Evolutionary conservation across 1,284 basidiomycete genomes (phyloP), one percentile per base, ranked within the genome.

Genomic region (Ganoderma meredithae): DNA sequence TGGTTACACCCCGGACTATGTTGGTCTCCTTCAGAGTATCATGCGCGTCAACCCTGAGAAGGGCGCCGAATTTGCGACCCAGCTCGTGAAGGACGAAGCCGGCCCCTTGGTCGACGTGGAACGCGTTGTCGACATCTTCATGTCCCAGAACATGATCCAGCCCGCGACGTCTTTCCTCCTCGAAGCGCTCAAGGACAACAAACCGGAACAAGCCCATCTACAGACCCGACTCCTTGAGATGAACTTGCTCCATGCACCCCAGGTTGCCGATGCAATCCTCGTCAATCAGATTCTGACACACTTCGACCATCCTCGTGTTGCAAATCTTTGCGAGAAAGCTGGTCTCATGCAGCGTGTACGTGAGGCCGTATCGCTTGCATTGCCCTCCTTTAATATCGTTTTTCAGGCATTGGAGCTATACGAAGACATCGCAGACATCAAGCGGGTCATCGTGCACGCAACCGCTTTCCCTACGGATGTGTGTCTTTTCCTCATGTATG

Each of bases 71-170:
- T 99, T 99, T 77, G 98, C 98, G 33, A 88, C 90, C n/a, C 95
- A 96, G 80, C 88, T 99, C 25, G 94, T 94, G 65, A 97, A 98
- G 78, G 97, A 99, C 74, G 97, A 99, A 81, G 83, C 82, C 59
- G 98, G 98, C 7, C 93, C 98, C 41, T 83, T 99, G 70, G 95
- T 99, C 61, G 97, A 99, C 77, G 84, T 99, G 70, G 97, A 99
- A 81, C 86, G 96, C 66, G 96, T 97, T 64, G 95, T 98, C 69
- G 98, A 99, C 79, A 98, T 99, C 78, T 99, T 99, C 86, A 98
- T 98, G 96, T 93, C 93, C 2, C 97, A 99, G 80, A 99, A 99
- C 84, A 96, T 99, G 95, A 97, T 99, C 71, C 98, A 99, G 82
- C 98, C 97, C 61, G 98, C 98, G 19, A 99, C 98, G 0, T 97